phyloP scores from a whole-genome alignment of 1,284 basidiomycete species.

The Papiliotrema fonsecae region DNA sequence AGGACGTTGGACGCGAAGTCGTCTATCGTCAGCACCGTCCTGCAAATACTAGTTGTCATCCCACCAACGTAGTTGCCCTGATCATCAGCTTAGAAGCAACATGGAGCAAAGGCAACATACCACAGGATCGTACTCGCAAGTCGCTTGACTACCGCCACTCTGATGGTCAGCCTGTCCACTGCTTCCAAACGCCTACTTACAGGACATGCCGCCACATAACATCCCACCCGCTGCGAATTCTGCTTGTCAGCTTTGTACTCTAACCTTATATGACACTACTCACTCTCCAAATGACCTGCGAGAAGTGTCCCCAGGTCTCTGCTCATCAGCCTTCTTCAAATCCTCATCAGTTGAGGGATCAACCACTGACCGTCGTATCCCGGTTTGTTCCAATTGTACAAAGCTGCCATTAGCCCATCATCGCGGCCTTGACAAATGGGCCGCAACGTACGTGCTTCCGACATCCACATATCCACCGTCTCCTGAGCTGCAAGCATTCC shows the following conservation, averaged over 20 bases:
- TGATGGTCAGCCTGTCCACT: not conserved
- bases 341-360: not conserved
- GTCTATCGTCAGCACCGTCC: not conserved
- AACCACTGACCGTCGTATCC: conserved; percentile 1
- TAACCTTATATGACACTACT: not conserved
- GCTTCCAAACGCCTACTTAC: not conserved
- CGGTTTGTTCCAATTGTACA: conserved; percentile 9
- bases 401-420: conserved; percentile 3
- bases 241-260: not conserved
- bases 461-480: conserved; percentile 13
- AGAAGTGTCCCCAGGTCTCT: conserved; percentile 9
- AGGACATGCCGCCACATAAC: conserved; percentile 5
- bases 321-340: not conserved
- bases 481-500: conserved; percentile 1
- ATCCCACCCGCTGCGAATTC: conserved; percentile 5
- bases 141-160: conserved; percentile 3
- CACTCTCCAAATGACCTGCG: conserved; percentile 10
- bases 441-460: conserved; percentile 6
- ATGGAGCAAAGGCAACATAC: conserved; percentile 1
- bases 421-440: not conserved
- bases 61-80: conserved; percentile 3
- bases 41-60: not conserved
- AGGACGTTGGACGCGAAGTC: not conserved
- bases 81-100: not conserved
- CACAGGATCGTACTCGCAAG: conserved; percentile 9